Evolutionary conservation across 2,329 filamentous ascomycete genomes (phyloP), one percentile per base, ranked within the genome.

Genomic region (Cladophialophora chaetospira): DNA sequence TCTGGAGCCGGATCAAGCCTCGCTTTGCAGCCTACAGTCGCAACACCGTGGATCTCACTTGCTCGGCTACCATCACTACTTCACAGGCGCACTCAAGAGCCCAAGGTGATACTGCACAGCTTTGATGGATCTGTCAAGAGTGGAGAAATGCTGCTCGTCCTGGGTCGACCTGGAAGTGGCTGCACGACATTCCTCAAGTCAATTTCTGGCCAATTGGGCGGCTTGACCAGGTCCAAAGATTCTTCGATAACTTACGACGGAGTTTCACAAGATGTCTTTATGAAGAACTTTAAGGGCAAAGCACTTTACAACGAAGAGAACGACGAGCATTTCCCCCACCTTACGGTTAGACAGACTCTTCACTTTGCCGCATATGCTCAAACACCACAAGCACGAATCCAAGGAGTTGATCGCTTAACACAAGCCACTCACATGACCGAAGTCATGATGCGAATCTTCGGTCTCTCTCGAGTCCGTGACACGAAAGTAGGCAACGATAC

Each of bases 101-200:
- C 57, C 9, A 52, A 40, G n/a, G 43, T 29, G 38, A 73, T 76
- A 19, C 70, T 76, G n/a, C 75, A 73, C 42, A 72, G 77, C 51
- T 83, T 83, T 56, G 73, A 82, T 60, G 80, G 80, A 5, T 68
- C 79, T 0, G 66, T 84, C 48, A 77, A 76, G 55, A 75, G 72
- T 53, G 80, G 81, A 0, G 49, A 61, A 33, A 88, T 88, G 86
- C 72, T 88, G 1, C 73, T 89, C 0, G 86, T 89, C 0, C 75
- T 89, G 0, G 87, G 87, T 2, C 78, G 85, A 0, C 87, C 87
- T 0, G 87, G 86, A 0, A 79, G 84, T 2, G 86, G 86, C 26
- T 90, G 88, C 68, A 51, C 88, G n/a, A 95, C 90, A 1, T 86
- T 94, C 62, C 78, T 95, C 53, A 95, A 94, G 76, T 88, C 89